Evolutionary conservation across 768 basidiomycete genomes (phyloP), one percentile per base, ranked within the genome.

Genomic region (Aureoboletus auriporus): DNA sequence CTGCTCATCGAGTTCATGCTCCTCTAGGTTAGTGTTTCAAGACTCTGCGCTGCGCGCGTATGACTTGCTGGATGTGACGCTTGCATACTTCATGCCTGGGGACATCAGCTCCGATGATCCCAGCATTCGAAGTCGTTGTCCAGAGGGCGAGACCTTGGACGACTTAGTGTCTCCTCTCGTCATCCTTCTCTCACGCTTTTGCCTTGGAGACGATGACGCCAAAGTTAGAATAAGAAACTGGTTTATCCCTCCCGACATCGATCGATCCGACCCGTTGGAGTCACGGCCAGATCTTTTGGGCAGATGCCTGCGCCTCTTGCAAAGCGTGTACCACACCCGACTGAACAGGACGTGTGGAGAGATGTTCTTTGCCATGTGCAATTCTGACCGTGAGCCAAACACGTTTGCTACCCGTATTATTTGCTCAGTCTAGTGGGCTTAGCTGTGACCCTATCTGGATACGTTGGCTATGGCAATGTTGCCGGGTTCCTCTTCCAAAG

Each of bases 401-500:
- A 5, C 23, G 9, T 47, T 17, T 27, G 5, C 6, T 12, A n/a
- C 17, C 9, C 41, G 7, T 47, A 6, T 16, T 31, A 44, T 27
- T 12, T 38, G 28, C 41, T 51, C 39, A 52, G 10, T 35, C 4
- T 12, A n/a, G 35, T 11, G 23, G 20, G 16, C 17, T 41, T 60
- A 84, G 92, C 88, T n/a, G 72, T 77, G 6, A 78, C 75, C 0
- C 71, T 98, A 13, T 79, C 82, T n/a, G 77, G 82, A 5, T 79
- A 87, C 38, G 78, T 96, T 44, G 95, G 95, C 7, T 99, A 99
- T 58, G 95, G 95, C 36, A 93, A 93, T 63, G 92, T 93, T 36
- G 92, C 93, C 0, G 96, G 96, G 1, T 89, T 92, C 75, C 75
- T 99, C 23, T 94, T 92, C 72, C 83, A 88, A 63, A 94, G 93